A percentile compares a stretch with the other conserved stretches of the same genome.
Evolutionary conservation across 2,329 filamentous ascomycete species (phyloP).

Genomic region (Tolypocladium tropicale): DNA sequence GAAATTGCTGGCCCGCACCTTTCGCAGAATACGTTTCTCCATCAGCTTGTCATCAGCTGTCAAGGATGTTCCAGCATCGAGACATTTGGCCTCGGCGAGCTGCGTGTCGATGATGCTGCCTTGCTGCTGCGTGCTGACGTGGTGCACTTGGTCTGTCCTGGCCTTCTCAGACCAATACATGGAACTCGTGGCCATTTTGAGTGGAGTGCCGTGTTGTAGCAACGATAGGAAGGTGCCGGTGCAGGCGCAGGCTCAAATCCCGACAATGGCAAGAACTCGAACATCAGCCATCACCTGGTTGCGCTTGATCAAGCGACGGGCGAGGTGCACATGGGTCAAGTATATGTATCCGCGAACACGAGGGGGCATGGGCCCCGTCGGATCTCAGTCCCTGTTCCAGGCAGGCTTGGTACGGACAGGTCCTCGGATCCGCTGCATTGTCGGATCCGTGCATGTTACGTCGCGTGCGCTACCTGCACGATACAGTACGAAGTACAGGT

Average conservation of each 20-base stretch:
- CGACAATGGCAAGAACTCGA: background rate
- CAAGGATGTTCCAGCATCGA: too few species aligned
- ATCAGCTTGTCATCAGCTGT: background rate
- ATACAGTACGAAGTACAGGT: too few species aligned
- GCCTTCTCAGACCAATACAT: background rate
- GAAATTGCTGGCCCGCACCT: constrained; percentile 30
- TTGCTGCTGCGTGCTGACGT: background rate
- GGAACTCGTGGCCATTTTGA: background rate
- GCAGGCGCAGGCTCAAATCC: background rate
- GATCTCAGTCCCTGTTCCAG: too few species aligned
- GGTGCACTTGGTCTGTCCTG: background rate
- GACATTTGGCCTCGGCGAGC: background rate
- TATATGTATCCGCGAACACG: background rate
- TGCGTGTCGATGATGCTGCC: background rate
- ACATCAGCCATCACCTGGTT: background rate
- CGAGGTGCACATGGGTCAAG: background rate
- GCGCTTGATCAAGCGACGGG: background rate
- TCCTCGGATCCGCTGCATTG: too few species aligned
- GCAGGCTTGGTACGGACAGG: too few species aligned
- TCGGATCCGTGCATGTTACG: too few species aligned
- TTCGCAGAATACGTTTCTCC: constrained; percentile 49
- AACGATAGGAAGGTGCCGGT: background rate
- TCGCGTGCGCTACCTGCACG: too few species aligned
- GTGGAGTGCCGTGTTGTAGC: background rate
- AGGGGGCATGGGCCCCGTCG: background rate